Evolutionary conservation across 345 rosid genomes (phyloP).

Genomic region (Eucalyptus viminalis): DNA sequence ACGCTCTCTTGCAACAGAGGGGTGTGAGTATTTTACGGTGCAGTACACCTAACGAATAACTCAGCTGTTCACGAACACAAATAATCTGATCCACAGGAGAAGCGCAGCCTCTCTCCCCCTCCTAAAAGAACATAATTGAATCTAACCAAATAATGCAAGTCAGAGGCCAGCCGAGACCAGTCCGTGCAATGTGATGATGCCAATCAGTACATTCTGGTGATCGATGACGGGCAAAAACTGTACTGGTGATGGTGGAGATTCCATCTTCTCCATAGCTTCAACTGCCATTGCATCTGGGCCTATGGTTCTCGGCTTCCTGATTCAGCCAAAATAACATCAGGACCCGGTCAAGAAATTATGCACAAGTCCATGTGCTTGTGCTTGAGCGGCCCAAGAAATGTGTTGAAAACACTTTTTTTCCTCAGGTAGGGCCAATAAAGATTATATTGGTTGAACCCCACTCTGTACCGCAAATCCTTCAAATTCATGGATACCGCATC

Average conservation of each 20-base stretch:
- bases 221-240: conserved; percentile 82
- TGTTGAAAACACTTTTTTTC: not conserved
- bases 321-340: not conserved
- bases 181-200: conserved; percentile 89
- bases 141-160: not conserved
- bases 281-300: conserved; percentile 93
- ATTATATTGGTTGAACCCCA: not conserved
- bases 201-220: conserved; percentile 55
- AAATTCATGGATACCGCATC: not conserved
- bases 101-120: not conserved
- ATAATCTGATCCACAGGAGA: not conserved
- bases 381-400: not conserved
- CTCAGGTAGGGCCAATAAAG: not conserved
- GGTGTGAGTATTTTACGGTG: not conserved
- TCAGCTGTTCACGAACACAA: not conserved
- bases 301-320: conserved; percentile 84
- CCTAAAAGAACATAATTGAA: not conserved
- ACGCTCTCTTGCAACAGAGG: not conserved
- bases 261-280: conserved; percentile 98
- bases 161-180: conserved; percentile 67
- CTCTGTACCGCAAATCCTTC: not conserved
- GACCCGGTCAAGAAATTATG: not conserved
- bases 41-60: not conserved
- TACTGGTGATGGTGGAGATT: conserved; percentile 92
- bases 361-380: not conserved